Percentiles rank a stretch among this genome's conserved stretches.
These are phyloP conservation scores for Misopates orontium DNA, from an alignment of 257 asterid genomes.

Conservation along the genomic window DNA sequence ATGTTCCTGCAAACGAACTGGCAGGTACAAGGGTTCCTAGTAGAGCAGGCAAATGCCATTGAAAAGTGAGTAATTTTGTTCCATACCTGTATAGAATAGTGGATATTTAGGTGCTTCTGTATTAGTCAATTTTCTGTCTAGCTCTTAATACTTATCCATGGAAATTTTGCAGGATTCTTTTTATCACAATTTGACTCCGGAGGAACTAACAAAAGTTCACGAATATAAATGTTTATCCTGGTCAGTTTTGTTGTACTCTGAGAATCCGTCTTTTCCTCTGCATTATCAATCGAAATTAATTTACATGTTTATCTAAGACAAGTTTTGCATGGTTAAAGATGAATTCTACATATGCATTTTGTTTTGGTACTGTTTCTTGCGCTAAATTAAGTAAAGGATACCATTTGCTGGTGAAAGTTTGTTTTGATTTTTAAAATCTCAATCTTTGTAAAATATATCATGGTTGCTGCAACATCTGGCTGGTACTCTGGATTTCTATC, in stretches of 20 bases:
- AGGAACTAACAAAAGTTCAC: constrained; percentile 79
- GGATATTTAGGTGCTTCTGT: constrained; percentile 16
- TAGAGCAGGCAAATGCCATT: too few relatives aligned
- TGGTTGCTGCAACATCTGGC: not conserved
- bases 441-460: not conserved
- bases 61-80: too few relatives aligned
- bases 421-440: not conserved
- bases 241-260: constrained; percentile 48
- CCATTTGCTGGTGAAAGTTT: constrained; percentile 10
- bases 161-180: constrained; percentile 93
- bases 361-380: too few relatives aligned
- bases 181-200: constrained; percentile 79
- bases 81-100: too few relatives aligned
- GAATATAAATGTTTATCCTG: constrained; percentile 99
- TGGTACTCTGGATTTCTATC: constrained; percentile 7
- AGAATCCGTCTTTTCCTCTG: not conserved
- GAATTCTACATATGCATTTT: too few relatives aligned
- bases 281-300: too few relatives aligned
- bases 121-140: constrained; percentile 10
- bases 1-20: too few relatives aligned
- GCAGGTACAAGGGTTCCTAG: too few relatives aligned
- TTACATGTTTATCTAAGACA: too few relatives aligned
- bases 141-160: too few relatives aligned
- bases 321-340: not conserved
- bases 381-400: not conserved